Percentiles rank a stretch among this genome's conserved stretches.
Evolutionary conservation across 768 basidiomycete species (phyloP).

Genomic region (Auriscalpium orientale): DNA sequence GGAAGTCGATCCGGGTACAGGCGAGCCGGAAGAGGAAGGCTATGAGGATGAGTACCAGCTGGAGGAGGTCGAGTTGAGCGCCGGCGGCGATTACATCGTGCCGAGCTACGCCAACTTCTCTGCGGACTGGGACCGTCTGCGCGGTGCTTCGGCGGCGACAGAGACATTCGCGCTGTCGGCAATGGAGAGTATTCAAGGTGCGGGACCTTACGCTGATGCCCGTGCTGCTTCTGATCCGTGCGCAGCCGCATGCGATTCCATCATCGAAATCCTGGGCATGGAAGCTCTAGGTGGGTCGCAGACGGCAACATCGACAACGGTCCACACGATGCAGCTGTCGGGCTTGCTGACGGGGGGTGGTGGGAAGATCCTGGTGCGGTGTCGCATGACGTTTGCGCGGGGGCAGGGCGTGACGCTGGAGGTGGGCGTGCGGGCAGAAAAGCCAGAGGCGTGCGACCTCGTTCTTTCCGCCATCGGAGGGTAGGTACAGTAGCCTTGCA

Average conservation of each 20-base stretch:
- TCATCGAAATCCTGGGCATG: constrained; percentile 95
- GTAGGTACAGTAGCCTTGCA: constrained; percentile 24
- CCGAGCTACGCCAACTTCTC: constrained; percentile 92
- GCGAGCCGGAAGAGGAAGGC: constrained; percentile 96
- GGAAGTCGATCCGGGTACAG: constrained; percentile 92
- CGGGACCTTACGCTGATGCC: constrained; percentile 19
- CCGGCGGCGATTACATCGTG: constrained; percentile 83
- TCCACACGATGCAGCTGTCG: constrained; percentile 91
- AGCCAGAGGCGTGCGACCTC: constrained; percentile 76
- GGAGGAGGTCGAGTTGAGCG: constrained; percentile 91
- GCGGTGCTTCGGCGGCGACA: constrained; percentile 66
- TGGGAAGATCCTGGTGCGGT: constrained; percentile 91
- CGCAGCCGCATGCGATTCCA: constrained; percentile 90
- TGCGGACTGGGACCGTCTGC: constrained; percentile 92
- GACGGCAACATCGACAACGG: constrained; percentile 67
- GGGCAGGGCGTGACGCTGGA: constrained; percentile 92
- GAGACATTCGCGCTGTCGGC: constrained; percentile 92
- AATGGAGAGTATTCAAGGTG: constrained; percentile 92
- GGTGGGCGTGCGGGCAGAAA: constrained; percentile 85
- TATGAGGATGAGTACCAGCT: constrained; percentile 98
- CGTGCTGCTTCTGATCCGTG: background rate
- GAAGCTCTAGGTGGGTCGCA: constrained; percentile 92
- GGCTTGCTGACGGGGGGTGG: constrained; percentile 88
- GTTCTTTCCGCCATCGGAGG: constrained; percentile 87
- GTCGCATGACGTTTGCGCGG: constrained; percentile 90